Conservation (phyloP, 108 stramenopile genomes). For the Skeletonema potamos region DNA sequence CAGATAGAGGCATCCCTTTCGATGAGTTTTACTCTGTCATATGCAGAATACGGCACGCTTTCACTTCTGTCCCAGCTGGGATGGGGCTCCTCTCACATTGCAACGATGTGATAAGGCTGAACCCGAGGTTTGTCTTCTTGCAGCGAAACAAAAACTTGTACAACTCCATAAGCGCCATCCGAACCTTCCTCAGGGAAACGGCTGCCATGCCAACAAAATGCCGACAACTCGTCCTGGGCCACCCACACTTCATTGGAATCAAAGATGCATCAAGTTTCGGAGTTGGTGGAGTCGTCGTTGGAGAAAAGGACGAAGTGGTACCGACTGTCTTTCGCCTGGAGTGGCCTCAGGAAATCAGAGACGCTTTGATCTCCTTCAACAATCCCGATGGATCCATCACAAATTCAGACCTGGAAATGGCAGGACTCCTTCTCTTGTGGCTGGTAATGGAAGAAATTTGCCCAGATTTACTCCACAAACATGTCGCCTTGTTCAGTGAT, state of each 20-base stretch:
- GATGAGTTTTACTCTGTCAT: neutral
- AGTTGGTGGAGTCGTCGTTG: conserved; percentile 28
- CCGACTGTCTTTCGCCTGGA: conserved; percentile 25
- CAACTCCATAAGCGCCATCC: neutral
- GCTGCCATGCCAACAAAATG: neutral
- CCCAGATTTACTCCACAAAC: neutral
- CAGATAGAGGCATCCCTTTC: neutral
- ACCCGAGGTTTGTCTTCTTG: neutral
- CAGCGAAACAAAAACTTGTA: neutral
- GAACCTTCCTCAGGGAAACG: neutral
- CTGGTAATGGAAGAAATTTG: conserved; percentile 14
- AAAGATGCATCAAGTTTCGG: conserved; percentile 31
- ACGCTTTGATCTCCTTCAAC: conserved; percentile 4
- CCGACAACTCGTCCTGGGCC: neutral
- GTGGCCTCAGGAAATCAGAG: conserved; percentile 28
- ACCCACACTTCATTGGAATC: conserved; percentile 12
- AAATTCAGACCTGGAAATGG: conserved; percentile 47
- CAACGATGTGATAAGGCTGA: neutral
- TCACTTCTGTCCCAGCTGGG: conserved; percentile 4
- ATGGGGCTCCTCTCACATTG: neutral
- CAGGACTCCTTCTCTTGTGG: conserved; percentile 25
- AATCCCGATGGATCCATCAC: conserved; percentile 22
- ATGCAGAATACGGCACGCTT: conserved; percentile 1
- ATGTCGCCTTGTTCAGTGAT: conserved; percentile 19
- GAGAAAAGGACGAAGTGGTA: neutral